Evolutionary conservation across 108 stramenopile species (phyloP).

Genomic region (Skeletonema tropicum): DNA sequence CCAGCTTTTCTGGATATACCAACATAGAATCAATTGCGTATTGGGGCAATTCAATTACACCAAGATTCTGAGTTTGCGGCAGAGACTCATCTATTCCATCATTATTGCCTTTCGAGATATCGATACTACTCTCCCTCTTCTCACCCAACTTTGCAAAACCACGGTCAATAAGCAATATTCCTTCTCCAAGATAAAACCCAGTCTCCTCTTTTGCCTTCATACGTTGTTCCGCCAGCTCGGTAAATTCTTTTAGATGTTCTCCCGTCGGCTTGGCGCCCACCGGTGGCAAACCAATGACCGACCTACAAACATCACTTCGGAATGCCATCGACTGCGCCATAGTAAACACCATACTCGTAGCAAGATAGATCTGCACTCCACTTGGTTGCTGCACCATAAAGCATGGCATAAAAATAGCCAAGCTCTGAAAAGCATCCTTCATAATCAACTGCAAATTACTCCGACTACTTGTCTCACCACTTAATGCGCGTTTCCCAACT

Average conservation of each 20-base stretch:
- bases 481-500: slow-evolving; percentile 67
- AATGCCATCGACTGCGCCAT: slow-evolving; percentile 71
- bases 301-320: slow-evolving; percentile 65
- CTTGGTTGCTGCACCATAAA: slow-evolving; percentile 79
- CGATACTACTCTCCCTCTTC: slow-evolving; percentile 45
- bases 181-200: slow-evolving; percentile 41
- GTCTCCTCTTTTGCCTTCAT: slow-evolving; percentile 42
- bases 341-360: slow-evolving; percentile 82
- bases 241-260: slow-evolving; percentile 69
- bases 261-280: slow-evolving; percentile 64
- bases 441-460: slow-evolving; percentile 63
- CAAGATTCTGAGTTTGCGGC: neutral
- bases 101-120: neutral
- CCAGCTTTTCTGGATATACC: slow-evolving; percentile 28
- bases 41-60: neutral
- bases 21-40: slow-evolving; percentile 9
- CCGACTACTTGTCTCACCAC: slow-evolving; percentile 65
- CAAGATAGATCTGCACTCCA: slow-evolving; percentile 81
- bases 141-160: slow-evolving; percentile 53
- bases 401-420: slow-evolving; percentile 90
- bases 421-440: slow-evolving; percentile 81
- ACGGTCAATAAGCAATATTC: slow-evolving; percentile 52
- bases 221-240: slow-evolving; percentile 57
- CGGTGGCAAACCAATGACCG: slow-evolving; percentile 63
- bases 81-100: neutral